Percentiles rank a stretch among this genome's conserved stretches.
These are phyloP conservation scores for Nigrospora osmanthi DNA, from an alignment of 2,329 filamentous ascomycete genomes.

Conservation along the genomic window DNA sequence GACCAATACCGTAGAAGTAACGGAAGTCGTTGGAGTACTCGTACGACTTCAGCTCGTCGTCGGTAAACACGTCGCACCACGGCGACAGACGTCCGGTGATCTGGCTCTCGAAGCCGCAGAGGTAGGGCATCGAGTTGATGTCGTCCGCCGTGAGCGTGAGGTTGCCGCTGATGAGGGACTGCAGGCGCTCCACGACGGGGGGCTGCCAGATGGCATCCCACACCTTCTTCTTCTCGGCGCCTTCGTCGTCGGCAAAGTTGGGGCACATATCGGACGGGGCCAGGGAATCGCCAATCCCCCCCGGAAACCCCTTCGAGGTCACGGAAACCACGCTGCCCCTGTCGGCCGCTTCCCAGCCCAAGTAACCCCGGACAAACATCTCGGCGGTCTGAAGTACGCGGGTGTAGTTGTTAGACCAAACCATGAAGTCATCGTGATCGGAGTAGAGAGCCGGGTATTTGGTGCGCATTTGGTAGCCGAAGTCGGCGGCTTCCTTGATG, in stretches of 20 bases:
- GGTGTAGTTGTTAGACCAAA: slow-evolving; percentile 61
- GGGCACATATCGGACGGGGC: slow-evolving; percentile 57
- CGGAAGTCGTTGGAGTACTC: slow-evolving; percentile 62
- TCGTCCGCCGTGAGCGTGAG: slow-evolving; percentile 47
- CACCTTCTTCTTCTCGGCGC: slow-evolving; percentile 32
- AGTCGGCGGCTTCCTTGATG: slow-evolving; percentile 51
- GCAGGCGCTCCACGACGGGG: slow-evolving; percentile 44
- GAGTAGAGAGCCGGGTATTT: slow-evolving; percentile 41
- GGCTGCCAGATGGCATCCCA: slow-evolving; percentile 48
- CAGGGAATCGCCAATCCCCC: slow-evolving; percentile 53
- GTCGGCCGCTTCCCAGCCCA: slow-evolving; percentile 45
- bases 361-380: slow-evolving; percentile 53
- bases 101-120: slow-evolving; percentile 66
- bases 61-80: slow-evolving; percentile 54
- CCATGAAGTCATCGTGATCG: slow-evolving; percentile 42
- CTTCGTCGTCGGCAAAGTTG: slow-evolving; percentile 45
- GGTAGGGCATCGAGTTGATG: slow-evolving; percentile 52
- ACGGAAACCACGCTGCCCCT: slow-evolving; percentile 50
- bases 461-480: slow-evolving; percentile 44
- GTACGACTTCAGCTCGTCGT: slow-evolving; percentile 54
- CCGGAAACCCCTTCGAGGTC: slow-evolving; percentile 42
- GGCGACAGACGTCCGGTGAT: slow-evolving; percentile 54
- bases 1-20: slow-evolving; percentile 59
- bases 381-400: slow-evolving; percentile 55
- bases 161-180: slow-evolving; percentile 42